Percentiles rank a stretch among this genome's conserved stretches.
These are phyloP conservation scores for Leccinum subspadiceum DNA, from an alignment of 1,284 basidiomycete genomes.

Conservation along the genomic window DNA sequence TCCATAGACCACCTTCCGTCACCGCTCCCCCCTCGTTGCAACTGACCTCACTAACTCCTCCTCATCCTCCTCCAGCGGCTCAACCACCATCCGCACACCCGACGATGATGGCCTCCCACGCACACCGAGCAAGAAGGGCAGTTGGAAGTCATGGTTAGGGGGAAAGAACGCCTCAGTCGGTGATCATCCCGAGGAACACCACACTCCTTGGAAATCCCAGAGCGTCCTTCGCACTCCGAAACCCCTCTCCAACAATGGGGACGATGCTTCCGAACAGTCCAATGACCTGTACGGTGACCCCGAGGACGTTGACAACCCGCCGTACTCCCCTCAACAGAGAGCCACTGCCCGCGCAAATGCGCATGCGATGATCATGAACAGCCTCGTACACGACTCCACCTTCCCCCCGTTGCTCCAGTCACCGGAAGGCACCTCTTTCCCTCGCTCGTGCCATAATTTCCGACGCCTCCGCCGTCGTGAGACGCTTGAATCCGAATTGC, in stretches of 20 bases:
- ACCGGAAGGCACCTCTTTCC: slow-evolving; percentile 49
- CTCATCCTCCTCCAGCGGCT: slow-evolving; percentile 61
- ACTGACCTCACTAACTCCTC: slow-evolving; percentile 39
- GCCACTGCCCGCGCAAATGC: slow-evolving; percentile 34
- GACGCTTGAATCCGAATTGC: slow-evolving; percentile 46
- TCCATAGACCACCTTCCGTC: slow-evolving; percentile 14
- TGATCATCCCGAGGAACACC: slow-evolving; percentile 24
- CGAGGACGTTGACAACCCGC: slow-evolving; percentile 4
- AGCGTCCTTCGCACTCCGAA: slow-evolving; percentile 14
- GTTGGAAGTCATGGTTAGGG: slow-evolving; percentile 52
- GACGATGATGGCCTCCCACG: slow-evolving; percentile 51
- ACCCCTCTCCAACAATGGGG: slow-evolving; percentile 22
- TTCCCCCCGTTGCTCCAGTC: slow-evolving; percentile 53
- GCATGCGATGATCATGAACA: slow-evolving; percentile 39
- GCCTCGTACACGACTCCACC: slow-evolving; percentile 39
- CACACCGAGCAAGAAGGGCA: slow-evolving; percentile 40
- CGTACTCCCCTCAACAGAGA: slow-evolving; percentile 15
- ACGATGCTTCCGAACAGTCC: slow-evolving; percentile 24
- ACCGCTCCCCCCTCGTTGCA: slow-evolving; percentile 20
- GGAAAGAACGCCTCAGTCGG: slow-evolving; percentile 36
- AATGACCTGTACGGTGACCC: slow-evolving; percentile 30
- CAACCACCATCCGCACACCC: slow-evolving; percentile 58
- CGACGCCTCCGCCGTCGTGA: slow-evolving; percentile 39
- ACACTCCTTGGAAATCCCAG: slow-evolving; percentile 16
- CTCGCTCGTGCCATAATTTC: slow-evolving; percentile 56